Evolutionary conservation across 1,139 yeast species (phyloP).

Genomic region (Zygosaccharomyces sapae): DNA sequence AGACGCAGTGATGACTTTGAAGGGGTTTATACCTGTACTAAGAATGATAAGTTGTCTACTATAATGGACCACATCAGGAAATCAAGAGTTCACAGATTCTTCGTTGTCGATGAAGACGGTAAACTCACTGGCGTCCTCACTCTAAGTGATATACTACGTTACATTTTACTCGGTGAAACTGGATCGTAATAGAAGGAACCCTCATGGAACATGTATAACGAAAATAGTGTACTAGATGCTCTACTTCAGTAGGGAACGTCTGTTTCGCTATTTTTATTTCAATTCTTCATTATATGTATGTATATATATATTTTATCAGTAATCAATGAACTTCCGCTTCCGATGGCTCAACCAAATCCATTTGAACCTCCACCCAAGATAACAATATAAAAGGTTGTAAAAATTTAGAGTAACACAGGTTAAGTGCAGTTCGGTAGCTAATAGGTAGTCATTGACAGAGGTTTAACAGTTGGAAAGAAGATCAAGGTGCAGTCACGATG

Average conservation of each 20-base stretch:
- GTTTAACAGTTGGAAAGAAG: neutral
- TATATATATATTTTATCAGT: conserved; percentile 1
- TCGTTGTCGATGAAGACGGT: conserved; percentile 83
- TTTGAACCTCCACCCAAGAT: neutral
- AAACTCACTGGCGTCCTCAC: conserved; percentile 79
- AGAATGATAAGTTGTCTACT: conserved; percentile 80
- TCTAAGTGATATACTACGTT: conserved; percentile 83
- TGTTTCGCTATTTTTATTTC: too few species aligned
- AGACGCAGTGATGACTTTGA: conserved; percentile 95
- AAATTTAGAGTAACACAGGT: neutral
- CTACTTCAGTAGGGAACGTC: too few species aligned
- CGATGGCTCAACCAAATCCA: neutral
- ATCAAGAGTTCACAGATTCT: conserved; percentile 84
- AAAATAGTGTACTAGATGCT: neutral
- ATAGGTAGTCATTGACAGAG: neutral
- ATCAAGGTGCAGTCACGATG: conserved; percentile 3
- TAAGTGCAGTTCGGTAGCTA: too few species aligned
- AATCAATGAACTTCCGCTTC: neutral
- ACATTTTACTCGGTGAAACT: conserved; percentile 67
- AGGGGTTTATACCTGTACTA: conserved; percentile 95
- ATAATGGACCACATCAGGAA: conserved; percentile 92
- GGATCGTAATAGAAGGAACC: conserved; percentile 11
- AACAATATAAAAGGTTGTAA: neutral
- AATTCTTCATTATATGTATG: neutral
- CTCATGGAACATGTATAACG: neutral